Evolutionary conservation across 495 filamentous ascomycete genomes (phyloP).

Genomic region (Xeromyces bisporus): DNA sequence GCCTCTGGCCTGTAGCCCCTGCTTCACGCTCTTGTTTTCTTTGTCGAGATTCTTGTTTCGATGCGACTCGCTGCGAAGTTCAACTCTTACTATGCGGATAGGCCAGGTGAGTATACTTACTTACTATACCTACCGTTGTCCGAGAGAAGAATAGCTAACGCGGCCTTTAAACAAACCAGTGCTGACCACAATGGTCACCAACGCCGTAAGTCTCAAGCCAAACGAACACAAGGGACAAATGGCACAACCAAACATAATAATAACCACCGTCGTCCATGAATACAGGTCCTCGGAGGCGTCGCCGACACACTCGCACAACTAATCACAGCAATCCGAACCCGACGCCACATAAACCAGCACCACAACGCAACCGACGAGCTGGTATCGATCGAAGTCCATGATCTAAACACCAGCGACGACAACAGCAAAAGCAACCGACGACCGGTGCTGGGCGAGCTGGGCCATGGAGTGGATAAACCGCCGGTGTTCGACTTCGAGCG

Average conservation of each 20-base stretch:
- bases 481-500: slow-evolving; percentile 93
- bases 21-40: slow-evolving; percentile 66
- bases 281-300: slow-evolving; percentile 72
- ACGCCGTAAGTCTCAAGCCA: slow-evolving; percentile 66
- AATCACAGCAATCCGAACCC: slow-evolving; percentile 65
- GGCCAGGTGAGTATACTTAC: slow-evolving; percentile 42
- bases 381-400: slow-evolving; percentile 75
- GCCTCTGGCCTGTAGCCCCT: slow-evolving; percentile 58
- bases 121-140: slow-evolving; percentile 1
- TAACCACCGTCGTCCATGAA: too few species aligned
- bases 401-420: slow-evolving; percentile 72
- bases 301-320: slow-evolving; percentile 92
- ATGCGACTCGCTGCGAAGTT: slow-evolving; percentile 71
- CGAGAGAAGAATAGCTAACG: slow-evolving; percentile 10
- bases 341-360: slow-evolving; percentile 43
- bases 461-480: slow-evolving; percentile 46
- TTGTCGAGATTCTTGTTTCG: slow-evolving; percentile 75
- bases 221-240: too few species aligned
- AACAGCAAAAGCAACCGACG: too few species aligned
- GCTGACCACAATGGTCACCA: slow-evolving; percentile 95
- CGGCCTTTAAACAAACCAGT: slow-evolving; percentile 34
- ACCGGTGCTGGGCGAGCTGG: slow-evolving; percentile 45
- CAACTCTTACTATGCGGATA: slow-evolving; percentile 78
- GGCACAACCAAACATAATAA: too few species aligned
- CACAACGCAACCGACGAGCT: slow-evolving; percentile 46